Conservation (phyloP, 1,284 basidiomycete species). For the Mycena citricolor region DNA sequence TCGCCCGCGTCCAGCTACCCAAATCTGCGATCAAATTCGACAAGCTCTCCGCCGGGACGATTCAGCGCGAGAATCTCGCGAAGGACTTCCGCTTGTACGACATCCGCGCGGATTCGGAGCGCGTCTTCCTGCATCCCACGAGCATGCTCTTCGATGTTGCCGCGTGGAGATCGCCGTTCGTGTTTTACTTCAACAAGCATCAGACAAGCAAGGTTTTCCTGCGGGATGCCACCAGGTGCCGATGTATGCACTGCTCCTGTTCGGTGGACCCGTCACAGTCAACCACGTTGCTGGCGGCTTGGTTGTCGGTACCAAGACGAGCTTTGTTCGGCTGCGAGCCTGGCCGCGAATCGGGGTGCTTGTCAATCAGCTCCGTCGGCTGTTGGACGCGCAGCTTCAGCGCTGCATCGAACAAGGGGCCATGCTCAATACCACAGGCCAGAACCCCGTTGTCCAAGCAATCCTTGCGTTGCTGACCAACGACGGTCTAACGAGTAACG, state of each 20-base stretch:
- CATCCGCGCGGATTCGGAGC: constrained; percentile 37
- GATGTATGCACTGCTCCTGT: constrained; percentile 80
- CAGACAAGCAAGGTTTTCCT: constrained; percentile 86
- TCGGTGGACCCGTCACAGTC: constrained; percentile 79
- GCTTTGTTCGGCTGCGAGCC: constrained; percentile 68
- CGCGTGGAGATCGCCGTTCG: constrained; percentile 75
- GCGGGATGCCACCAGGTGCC: constrained; percentile 88
- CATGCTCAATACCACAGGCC: constrained; percentile 45
- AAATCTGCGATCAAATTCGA: constrained; percentile 77
- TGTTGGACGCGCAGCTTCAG: constrained; percentile 72
- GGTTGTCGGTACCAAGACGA: constrained; percentile 55
- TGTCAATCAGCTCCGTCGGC: constrained; percentile 82
- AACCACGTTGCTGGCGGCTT: constrained; percentile 80
- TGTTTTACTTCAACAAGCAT: constrained; percentile 83
- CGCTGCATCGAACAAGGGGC: constrained; percentile 54
- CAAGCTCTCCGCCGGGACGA: constrained; percentile 75
- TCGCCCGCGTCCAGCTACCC: constrained; percentile 77
- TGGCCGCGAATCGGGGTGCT: constrained; percentile 89
- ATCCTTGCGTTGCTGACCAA: constrained; percentile 70
- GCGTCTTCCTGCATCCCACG: constrained; percentile 85
- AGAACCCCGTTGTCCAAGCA: constrained; percentile 62
- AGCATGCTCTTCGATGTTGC: constrained; percentile 78
- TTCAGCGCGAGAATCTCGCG: constrained; percentile 81
- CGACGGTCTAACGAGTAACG: constrained; percentile 48
- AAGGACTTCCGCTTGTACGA: constrained; percentile 83